A percentile compares a stretch with the other conserved stretches of the same genome.
These are phyloP conservation scores for Dentipellis fragilis DNA, from an alignment of 768 basidiomycete species.

Conservation along the genomic window DNA sequence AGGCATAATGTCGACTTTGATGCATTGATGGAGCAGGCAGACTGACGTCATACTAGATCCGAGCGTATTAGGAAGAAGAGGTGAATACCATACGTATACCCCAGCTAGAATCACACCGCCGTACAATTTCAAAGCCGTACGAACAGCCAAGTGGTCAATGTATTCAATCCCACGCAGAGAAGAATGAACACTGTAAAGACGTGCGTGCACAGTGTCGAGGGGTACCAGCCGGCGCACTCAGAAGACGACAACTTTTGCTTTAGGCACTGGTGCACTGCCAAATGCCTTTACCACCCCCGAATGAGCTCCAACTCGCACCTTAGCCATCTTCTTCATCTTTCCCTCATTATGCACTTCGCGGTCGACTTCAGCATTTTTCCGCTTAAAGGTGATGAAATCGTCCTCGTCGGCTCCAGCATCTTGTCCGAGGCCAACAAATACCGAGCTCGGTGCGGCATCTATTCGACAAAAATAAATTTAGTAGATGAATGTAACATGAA, in stretches of 20 bases:
- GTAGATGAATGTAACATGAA: not conserved
- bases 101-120: no score
- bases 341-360: slow-evolving; percentile 43
- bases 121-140: no score
- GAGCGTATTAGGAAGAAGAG: no score
- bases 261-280: slow-evolving; percentile 5
- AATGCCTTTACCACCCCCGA: slow-evolving; percentile 27
- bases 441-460: slow-evolving; percentile 29
- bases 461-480: not conserved
- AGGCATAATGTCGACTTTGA: no score
- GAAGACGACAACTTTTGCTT: slow-evolving; percentile 42
- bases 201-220: not conserved
- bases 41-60: no score
- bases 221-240: slow-evolving; percentile 14
- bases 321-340: slow-evolving; percentile 30
- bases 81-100: no score
- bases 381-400: slow-evolving; percentile 79
- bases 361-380: slow-evolving; percentile 50
- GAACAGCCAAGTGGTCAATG: no score
- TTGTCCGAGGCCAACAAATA: slow-evolving; percentile 36
- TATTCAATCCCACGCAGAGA: no score
- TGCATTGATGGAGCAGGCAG: no score
- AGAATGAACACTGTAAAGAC: not conserved
- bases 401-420: slow-evolving; percentile 86
- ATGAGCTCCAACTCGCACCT: slow-evolving; percentile 34